These are phyloP conservation scores for Coemansia reversa DNA, from an alignment of 192 early-diverging fungal genomes.

Conservation along the genomic window DNA sequence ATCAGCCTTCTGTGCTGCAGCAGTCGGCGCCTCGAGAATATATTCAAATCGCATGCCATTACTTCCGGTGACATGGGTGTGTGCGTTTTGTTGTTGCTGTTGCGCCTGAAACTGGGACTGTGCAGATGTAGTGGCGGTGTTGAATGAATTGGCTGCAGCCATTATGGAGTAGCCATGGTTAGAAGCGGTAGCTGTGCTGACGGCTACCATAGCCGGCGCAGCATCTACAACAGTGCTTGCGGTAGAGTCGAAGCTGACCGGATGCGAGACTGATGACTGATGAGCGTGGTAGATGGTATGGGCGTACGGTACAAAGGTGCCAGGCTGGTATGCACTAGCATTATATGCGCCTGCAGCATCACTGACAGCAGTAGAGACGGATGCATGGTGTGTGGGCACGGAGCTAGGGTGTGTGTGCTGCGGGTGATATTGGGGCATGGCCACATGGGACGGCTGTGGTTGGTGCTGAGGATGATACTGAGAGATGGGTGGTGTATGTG, in stretches of 20 bases:
- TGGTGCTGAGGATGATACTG: constrained; percentile 19
- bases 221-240: constrained; percentile 9
- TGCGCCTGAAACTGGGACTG: neutral
- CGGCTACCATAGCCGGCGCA: constrained; percentile 14
- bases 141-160: constrained; percentile 18
- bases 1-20: constrained; percentile 52
- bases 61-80: neutral
- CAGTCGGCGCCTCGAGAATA: constrained; percentile 45
- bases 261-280: constrained; percentile 13
- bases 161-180: constrained; percentile 39
- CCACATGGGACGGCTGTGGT: constrained; percentile 18
- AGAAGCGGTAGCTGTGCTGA: constrained; percentile 1
- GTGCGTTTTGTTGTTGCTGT: constrained; percentile 12
- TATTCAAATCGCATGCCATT: constrained; percentile 40
- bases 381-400: constrained; percentile 13
- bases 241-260: constrained; percentile 8
- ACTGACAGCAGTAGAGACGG: constrained; percentile 10
- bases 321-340: constrained; percentile 17
- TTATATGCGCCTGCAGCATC: neutral
- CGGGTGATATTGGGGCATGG: constrained; percentile 28
- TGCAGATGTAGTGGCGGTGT: constrained; percentile 9
- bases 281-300: constrained; percentile 35
- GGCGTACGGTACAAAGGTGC: constrained; percentile 26
- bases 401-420: constrained; percentile 24
- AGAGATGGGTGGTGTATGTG: constrained; percentile 5